These are phyloP conservation scores for Phytophthora cryptogea DNA, from an alignment of 352 stramenopile genomes.

Conservation along the genomic window DNA sequence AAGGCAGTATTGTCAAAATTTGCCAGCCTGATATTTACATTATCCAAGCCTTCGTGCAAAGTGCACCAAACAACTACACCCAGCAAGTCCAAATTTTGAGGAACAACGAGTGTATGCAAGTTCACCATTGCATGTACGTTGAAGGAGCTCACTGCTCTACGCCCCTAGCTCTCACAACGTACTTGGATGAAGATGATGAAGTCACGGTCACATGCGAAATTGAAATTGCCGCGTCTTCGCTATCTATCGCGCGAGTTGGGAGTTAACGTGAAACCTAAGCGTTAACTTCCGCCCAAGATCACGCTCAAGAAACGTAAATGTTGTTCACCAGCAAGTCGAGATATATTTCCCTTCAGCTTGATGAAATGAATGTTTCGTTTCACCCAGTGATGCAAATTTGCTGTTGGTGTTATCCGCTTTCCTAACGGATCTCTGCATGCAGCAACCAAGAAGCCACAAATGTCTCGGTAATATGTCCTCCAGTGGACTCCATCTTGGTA, in stretches of 20 bases:
- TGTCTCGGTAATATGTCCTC: not conserved
- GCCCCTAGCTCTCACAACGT: not conserved
- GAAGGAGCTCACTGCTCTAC: not conserved
- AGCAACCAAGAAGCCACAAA: not conserved
- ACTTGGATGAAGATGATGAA: not conserved
- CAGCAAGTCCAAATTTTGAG: not conserved
- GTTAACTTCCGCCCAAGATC: not conserved
- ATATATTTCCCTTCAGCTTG: too few relatives aligned
- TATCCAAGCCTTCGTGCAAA: not conserved
- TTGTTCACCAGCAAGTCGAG: too few relatives aligned
- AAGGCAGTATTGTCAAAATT: not conserved
- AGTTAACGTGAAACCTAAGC: not conserved
- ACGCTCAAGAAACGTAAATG: too few relatives aligned
- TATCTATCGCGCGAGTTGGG: not conserved
- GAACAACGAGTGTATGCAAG: not conserved
- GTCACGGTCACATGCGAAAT: not conserved
- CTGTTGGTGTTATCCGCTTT: not conserved
- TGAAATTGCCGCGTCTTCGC: not conserved
- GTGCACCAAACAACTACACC: not conserved
- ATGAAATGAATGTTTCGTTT: too few relatives aligned
- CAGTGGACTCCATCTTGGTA: not conserved
- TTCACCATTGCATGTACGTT: not conserved
- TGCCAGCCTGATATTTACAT: not conserved
- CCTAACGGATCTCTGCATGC: not conserved
- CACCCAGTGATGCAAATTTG: not conserved